Evolutionary conservation across 2,329 filamentous ascomycete genomes (phyloP), one percentile per base, ranked within the genome.

Genomic region (Fusarium sp.): DNA sequence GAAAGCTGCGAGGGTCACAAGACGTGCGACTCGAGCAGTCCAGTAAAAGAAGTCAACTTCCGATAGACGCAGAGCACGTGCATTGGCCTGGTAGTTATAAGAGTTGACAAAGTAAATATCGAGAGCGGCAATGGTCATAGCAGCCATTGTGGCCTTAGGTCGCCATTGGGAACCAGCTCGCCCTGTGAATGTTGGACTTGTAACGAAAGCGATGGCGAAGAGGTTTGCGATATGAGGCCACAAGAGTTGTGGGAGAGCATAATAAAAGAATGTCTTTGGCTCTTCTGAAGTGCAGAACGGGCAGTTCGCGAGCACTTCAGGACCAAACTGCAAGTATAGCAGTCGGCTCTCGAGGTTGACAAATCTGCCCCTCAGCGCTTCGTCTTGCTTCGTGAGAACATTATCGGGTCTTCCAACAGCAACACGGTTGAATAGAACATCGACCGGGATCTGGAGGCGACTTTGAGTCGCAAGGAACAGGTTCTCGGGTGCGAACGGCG

Each of bases 321-420:
- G 94, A 6, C 96, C 96, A 82, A 91, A 97, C 67, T 93, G 91
- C 59, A 97, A 87, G 84, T 98, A 98, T 13, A 97, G 86, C 67
- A 96, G 88, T 61, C 94, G 89, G 54, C 92, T 92, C 74, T 94
- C 91, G 61, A 92, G 84, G 69, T 89, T 92, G 75, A 90, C 88
- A 79, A 98, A 91, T 76, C 91, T 91, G 32, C 85, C 83, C 59
- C 90, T 88, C 15, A 98, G 87, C 30, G 87, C 83, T 57, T 89
- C 85, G 83, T 98, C 95, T 18, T 81, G 68, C 0, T 83, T 72
- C 0, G 89, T 91, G 6, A 94, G 85, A 15, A 75, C 74, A 45
- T 77, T 75, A 41, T 75, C 75, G 1, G 87, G 84, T 1, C 92
- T 88, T 4, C 92, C 79, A 5, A 87, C 81, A 8, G 87, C 83